A percentile compares a stretch with the other conserved stretches of the same genome.
Evolutionary conservation across 371 early-diverging fungal species (phyloP).

Genomic region (Mortierella sp.): DNA sequence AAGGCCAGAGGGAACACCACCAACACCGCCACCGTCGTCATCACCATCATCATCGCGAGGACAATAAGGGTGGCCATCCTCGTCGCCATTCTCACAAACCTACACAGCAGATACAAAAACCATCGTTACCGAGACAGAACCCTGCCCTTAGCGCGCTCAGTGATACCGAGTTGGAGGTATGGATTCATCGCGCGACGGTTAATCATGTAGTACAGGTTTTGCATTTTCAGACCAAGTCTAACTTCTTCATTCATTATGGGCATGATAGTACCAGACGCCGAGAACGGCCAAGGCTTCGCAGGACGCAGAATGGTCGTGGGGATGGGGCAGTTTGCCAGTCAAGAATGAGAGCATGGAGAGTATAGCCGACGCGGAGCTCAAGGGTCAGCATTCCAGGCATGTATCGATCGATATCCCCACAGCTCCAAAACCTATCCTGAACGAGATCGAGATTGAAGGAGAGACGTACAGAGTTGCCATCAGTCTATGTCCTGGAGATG

Average conservation of each 20-base stretch:
- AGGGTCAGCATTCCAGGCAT: slow-evolving; percentile 19
- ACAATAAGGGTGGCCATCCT: neutral
- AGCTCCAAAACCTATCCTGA: slow-evolving; percentile 31
- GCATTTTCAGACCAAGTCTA: neutral
- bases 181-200: too few species aligned
- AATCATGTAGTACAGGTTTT: neutral
- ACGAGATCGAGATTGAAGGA: slow-evolving; percentile 49
- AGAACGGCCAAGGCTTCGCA: slow-evolving; percentile 25
- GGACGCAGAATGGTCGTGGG: slow-evolving; percentile 58
- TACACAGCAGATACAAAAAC: slow-evolving; percentile 3
- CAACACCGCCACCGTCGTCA: slow-evolving; percentile 10
- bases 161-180: slow-evolving; percentile 60
- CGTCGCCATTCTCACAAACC: slow-evolving; percentile 26
- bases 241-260: neutral
- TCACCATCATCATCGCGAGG: slow-evolving; percentile 4
- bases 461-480: slow-evolving; percentile 48
- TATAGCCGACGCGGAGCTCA: slow-evolving; percentile 12
- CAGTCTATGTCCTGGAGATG: slow-evolving; percentile 54
- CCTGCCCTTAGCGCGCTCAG: slow-evolving; percentile 52
- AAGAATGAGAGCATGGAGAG: slow-evolving; percentile 47
- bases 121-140: slow-evolving; percentile 14
- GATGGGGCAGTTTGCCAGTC: slow-evolving; percentile 59
- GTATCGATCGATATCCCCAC: slow-evolving; percentile 24
- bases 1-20: neutral
- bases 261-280: slow-evolving; percentile 37